Evolutionary conservation across 805 yeast genomes (phyloP).

Genomic region (Allodekkera sacchari): DNA sequence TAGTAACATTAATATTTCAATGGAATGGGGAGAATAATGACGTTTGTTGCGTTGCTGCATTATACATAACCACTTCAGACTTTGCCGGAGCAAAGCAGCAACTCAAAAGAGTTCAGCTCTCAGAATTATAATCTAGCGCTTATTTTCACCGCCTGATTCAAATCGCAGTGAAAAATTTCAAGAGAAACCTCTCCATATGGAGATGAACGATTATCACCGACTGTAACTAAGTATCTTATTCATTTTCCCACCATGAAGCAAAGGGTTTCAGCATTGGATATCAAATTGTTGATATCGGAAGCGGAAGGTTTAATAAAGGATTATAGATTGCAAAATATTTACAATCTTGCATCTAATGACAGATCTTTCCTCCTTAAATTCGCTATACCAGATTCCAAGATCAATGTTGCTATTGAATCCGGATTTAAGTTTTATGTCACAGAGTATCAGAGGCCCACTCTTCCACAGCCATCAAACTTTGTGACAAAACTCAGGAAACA

Average conservation of each 20-base stretch:
- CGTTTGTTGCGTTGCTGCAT: too few species aligned
- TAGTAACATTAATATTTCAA: too few species aligned
- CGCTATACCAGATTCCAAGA: constrained; percentile 74
- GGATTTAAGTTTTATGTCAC: constrained; percentile 79
- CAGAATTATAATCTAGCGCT: too few species aligned
- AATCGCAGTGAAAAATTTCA: too few species aligned
- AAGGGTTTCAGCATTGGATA: constrained; percentile 77
- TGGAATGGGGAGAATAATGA: too few species aligned
- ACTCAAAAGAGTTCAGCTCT: too few species aligned
- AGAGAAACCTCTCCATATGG: too few species aligned
- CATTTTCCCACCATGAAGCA: constrained; percentile 57
- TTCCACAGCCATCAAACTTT: constrained; percentile 77
- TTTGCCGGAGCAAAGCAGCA: too few species aligned
- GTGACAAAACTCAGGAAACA: constrained; percentile 83
- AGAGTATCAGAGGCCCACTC: constrained; percentile 71
- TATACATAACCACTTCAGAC: too few species aligned
- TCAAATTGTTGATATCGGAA: constrained; percentile 64
- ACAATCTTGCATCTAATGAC: constrained; percentile 63
- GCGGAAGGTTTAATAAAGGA: constrained; percentile 47
- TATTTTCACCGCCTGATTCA: too few species aligned
- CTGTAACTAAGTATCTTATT: too few species aligned
- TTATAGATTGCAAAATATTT: constrained; percentile 75
- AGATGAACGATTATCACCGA: too few species aligned
- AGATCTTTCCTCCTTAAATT: constrained; percentile 76
- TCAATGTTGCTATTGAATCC: constrained; percentile 69